These are phyloP conservation scores for Entophlyctis helioformis DNA, from an alignment of 192 early-diverging fungal species.

Conservation along the genomic window DNA sequence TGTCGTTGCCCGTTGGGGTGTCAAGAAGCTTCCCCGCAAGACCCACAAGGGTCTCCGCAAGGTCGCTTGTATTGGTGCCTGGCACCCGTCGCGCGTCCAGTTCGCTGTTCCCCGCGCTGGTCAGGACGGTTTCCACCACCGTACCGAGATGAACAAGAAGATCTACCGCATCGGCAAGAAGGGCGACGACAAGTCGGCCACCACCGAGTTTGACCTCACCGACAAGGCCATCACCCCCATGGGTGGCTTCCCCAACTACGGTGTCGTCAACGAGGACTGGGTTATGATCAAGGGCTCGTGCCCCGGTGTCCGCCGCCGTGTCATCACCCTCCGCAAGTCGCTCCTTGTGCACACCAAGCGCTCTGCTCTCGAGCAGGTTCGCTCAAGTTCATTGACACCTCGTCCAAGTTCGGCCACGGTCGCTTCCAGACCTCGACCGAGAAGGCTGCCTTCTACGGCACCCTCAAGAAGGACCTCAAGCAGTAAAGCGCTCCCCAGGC, in stretches of 20 bases:
- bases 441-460: slow-evolving; percentile 43
- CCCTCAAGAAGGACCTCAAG: slow-evolving; percentile 30
- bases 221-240: slow-evolving; percentile 93
- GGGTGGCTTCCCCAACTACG: slow-evolving; percentile 99
- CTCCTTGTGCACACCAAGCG: slow-evolving; percentile 93
- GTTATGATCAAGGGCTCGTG: slow-evolving; percentile 97
- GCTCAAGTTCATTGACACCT: slow-evolving; percentile 99
- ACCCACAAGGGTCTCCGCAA: slow-evolving; percentile 99
- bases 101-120: slow-evolving; percentile 98
- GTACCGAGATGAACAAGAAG: slow-evolving; percentile 99
- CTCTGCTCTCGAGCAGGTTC: slow-evolving; percentile 89
- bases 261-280: slow-evolving; percentile 95
- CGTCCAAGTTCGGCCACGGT: slow-evolving; percentile 98
- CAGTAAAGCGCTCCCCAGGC: too few species aligned
- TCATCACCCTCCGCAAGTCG: slow-evolving; percentile 97
- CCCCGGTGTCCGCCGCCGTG: slow-evolving; percentile 94
- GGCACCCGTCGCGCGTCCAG: slow-evolving; percentile 93
- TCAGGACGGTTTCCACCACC: slow-evolving; percentile 99
- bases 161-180: slow-evolving; percentile 95
- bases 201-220: slow-evolving; percentile 96
- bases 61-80: slow-evolving; percentile 99
- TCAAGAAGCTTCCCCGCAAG: slow-evolving; percentile 99
- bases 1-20: slow-evolving; percentile 99
- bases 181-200: slow-evolving; percentile 63
- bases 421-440: slow-evolving; percentile 98